Base-by-base conservation (phyloP, 148 eudicot species). In the Nepenthes mirabilis region DNA sequence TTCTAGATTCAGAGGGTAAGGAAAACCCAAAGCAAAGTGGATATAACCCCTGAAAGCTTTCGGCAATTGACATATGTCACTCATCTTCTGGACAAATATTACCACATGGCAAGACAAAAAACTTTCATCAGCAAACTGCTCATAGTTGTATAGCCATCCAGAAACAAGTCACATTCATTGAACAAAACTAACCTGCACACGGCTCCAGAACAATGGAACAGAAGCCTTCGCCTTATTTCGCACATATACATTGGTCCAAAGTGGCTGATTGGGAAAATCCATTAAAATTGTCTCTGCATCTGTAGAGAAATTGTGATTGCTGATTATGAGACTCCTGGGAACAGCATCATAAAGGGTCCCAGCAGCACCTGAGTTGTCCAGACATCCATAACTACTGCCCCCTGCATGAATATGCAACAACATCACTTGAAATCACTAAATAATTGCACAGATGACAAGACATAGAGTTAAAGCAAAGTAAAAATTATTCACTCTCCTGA, bases 321-420 rank as follows among this genome's bases (percentile, higher is more conserved):
- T 87, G 62, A 94, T 80, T 33, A 75, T 76, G 65, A 94, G 99
- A 74, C 88, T 94, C 57, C 90, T 89, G 12, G 95, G 83, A 68
- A 94, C 93, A 66, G 83, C 70, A 73, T 94, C 99, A 76, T 79
- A 94, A 55, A 94, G 77, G 55, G 99, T 94, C 60, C 99, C 99
- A 56, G 99, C 99, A 60, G 86, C 99, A 65, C 99, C 99, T 7
- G 97, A 77, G 70, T 94, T 94, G 49, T 76, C 81, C 33, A 72
- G 70, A 70, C 99, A 94, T 59, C 99, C 99, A 65, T 64, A 73
- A 81, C 99, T 94, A 61, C 66, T 78, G 36, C 99, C 99, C 35
- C 99, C 99, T 94, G 93, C 70, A 84, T 55, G 62, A 49, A 79
- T 43, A 37, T 23, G 14, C 47, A 48, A 62, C 5, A 62, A 37